These are phyloP conservation scores for Globisporangium acanthophoron DNA, from an alignment of 352 stramenopile genomes.

Conservation along the genomic window DNA sequence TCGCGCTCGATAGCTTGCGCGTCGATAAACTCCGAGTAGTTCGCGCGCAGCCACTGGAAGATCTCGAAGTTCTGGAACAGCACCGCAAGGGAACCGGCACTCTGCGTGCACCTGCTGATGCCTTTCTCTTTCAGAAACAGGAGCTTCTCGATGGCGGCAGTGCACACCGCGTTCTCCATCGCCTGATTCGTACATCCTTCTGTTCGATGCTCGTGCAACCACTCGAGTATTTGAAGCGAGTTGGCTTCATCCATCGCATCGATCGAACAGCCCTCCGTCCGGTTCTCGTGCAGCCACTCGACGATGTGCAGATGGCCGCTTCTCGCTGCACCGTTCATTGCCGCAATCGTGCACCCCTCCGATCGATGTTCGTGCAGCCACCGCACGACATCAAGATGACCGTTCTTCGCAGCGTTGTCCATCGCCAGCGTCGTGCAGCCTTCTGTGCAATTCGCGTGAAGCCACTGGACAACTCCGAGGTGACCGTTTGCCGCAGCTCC, in stretches of 20 bases:
- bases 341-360: no score
- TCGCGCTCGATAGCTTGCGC: no score
- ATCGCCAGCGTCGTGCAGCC: conserved; percentile 10
- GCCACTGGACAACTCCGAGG: conserved; percentile 24
- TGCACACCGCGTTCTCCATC: not conserved
- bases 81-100: not conserved
- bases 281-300: no score
- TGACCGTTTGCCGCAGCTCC: conserved; percentile 9
- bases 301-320: no score
- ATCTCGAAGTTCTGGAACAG: not conserved
- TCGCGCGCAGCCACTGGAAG: not conserved
- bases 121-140: not conserved
- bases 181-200: not conserved
- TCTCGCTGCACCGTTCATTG: no score
- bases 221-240: no score
- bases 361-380: no score
- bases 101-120: not conserved
- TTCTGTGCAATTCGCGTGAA: conserved; percentile 23
- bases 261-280: no score
- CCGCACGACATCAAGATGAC: no score
- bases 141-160: not conserved
- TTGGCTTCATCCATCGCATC: no score
- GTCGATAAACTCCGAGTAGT: not conserved
- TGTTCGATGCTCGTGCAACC: no score
- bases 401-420: no score